Conservation (phyloP, 1,284 basidiomycete species). For the Nidula niveotomentosa region DNA sequence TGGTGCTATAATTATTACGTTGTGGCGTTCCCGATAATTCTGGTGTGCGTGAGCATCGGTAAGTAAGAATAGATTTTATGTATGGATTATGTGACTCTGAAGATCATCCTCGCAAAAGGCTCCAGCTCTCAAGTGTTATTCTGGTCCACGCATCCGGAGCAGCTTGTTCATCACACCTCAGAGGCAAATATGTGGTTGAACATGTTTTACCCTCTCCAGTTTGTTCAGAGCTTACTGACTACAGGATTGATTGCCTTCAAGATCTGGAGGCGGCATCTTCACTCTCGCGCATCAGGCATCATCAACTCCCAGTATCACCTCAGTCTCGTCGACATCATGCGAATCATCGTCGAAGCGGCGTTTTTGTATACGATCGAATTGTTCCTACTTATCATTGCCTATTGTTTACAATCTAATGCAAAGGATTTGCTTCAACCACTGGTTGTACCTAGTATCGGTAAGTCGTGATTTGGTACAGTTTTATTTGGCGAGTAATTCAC, state of each 20-base stretch:
- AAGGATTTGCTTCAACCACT: background rate
- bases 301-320: slow-evolving; percentile 8
- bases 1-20: slow-evolving; percentile 2
- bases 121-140: slow-evolving; percentile 14
- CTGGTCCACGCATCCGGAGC: slow-evolving; percentile 14
- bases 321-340: slow-evolving; percentile 14
- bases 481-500: background rate
- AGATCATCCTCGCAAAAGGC: slow-evolving; percentile 2
- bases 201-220: slow-evolving; percentile 17
- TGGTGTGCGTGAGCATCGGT: slow-evolving; percentile 3
- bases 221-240: slow-evolving; percentile 20
- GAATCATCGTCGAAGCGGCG: slow-evolving; percentile 25
- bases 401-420: slow-evolving; percentile 2
- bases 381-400: slow-evolving; percentile 18
- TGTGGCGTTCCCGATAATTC: background rate
- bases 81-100: background rate
- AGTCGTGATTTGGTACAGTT: background rate
- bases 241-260: slow-evolving; percentile 21
- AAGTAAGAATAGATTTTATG: background rate
- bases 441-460: background rate
- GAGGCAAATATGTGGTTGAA: slow-evolving; percentile 11
- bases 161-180: slow-evolving; percentile 2
- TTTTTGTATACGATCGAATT: slow-evolving; percentile 21
- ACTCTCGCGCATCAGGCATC: slow-evolving; percentile 13
- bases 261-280: slow-evolving; percentile 19